These are phyloP conservation scores for Phaeosphaeriaceae sp. DNA, from an alignment of 2,329 filamentous ascomycete species.

Conservation along the genomic window DNA sequence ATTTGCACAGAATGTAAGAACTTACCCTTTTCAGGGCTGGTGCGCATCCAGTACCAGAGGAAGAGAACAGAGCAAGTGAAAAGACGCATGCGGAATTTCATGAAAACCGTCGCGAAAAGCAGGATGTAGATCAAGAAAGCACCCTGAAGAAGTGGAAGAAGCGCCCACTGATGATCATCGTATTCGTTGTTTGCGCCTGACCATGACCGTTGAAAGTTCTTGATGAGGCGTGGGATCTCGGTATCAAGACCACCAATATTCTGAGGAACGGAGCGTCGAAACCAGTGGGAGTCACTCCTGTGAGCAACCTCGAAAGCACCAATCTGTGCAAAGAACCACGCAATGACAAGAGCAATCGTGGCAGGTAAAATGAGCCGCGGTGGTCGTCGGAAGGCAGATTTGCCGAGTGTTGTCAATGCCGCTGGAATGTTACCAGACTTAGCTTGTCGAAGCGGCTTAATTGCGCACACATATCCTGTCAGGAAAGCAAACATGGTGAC, in stretches of 20 bases:
- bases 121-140: slow-evolving; percentile 60
- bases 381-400: slow-evolving; percentile 61
- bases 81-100: slow-evolving; percentile 57
- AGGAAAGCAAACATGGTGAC: slow-evolving; percentile 64
- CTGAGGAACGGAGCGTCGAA: slow-evolving; percentile 57
- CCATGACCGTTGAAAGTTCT: slow-evolving; percentile 58
- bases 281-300: slow-evolving; percentile 59
- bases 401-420: slow-evolving; percentile 57
- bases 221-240: slow-evolving; percentile 54
- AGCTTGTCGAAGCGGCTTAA: slow-evolving; percentile 61
- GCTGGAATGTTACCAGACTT: slow-evolving; percentile 54
- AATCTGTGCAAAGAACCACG: slow-evolving; percentile 57
- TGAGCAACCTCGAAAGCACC: slow-evolving; percentile 57
- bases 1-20: not conserved
- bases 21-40: slow-evolving; percentile 55
- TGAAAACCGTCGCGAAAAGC: slow-evolving; percentile 55
- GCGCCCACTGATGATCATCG: slow-evolving; percentile 63
- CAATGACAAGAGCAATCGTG: slow-evolving; percentile 58
- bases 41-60: slow-evolving; percentile 58
- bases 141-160: slow-evolving; percentile 57
- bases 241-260: slow-evolving; percentile 52
- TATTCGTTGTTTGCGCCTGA: slow-evolving; percentile 59
- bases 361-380: slow-evolving; percentile 60
- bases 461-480: slow-evolving; percentile 62
- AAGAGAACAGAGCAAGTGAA: slow-evolving; percentile 55